Conservation (phyloP, 2,329 filamentous ascomycete species). For the Pestalotiopsis sp. region DNA sequence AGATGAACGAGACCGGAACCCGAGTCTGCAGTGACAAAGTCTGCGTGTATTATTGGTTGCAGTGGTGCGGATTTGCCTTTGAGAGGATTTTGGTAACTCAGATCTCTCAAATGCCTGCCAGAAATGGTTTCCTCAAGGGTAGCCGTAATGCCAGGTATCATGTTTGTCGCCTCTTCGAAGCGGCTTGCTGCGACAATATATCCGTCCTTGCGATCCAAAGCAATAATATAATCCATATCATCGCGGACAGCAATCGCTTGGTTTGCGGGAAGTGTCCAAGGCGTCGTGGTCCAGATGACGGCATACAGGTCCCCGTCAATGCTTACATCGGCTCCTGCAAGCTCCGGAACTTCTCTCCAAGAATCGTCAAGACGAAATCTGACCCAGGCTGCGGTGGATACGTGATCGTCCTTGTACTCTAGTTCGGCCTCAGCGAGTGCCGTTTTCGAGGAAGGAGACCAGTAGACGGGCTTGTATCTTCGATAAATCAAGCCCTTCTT, state of each 20-base stretch:
- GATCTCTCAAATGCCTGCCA: slow-evolving; percentile 65
- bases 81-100: slow-evolving; percentile 71
- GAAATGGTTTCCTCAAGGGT: slow-evolving; percentile 48
- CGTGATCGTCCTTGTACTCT: slow-evolving; percentile 76
- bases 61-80: slow-evolving; percentile 54
- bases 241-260: slow-evolving; percentile 80
- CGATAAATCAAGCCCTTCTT: slow-evolving; percentile 73
- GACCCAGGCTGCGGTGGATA: slow-evolving; percentile 75
- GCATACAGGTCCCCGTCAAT: slow-evolving; percentile 61
- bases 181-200: slow-evolving; percentile 73
- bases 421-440: slow-evolving; percentile 83
- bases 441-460: slow-evolving; percentile 77
- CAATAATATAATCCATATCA: slow-evolving; percentile 71
- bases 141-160: slow-evolving; percentile 50
- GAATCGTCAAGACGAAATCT: slow-evolving; percentile 67
- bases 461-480: slow-evolving; percentile 81
- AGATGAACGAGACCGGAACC: slow-evolving; percentile 94
- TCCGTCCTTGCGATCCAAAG: slow-evolving; percentile 57
- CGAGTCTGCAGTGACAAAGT: slow-evolving; percentile 88
- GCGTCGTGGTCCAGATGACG: slow-evolving; percentile 98
- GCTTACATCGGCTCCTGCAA: slow-evolving; percentile 37
- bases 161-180: slow-evolving; percentile 56
- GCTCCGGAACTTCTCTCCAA: slow-evolving; percentile 32
- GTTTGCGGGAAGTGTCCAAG: slow-evolving; percentile 95
- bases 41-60: slow-evolving; percentile 77